phyloP scores from a whole-genome alignment of 2,329 filamentous ascomycete species.

The Pyrenochaeta sp. region DNA sequence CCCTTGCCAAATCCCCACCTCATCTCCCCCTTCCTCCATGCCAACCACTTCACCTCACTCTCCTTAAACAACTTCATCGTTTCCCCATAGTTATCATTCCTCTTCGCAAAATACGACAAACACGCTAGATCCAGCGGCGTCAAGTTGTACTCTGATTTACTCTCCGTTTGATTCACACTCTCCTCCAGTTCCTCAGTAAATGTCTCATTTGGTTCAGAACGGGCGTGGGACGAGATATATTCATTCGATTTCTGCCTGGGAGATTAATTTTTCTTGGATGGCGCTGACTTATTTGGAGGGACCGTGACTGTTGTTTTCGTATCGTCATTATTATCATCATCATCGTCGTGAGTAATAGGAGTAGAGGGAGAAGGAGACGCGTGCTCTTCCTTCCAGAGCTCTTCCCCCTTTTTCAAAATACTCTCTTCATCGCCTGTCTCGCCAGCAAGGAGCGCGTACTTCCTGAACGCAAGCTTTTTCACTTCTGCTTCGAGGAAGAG shows the following conservation, averaged over 20 bases:
- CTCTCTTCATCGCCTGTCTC: background rate
- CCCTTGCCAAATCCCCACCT: conserved; percentile 10
- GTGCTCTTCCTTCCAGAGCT: conserved; percentile 19
- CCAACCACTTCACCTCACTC: conserved; percentile 10
- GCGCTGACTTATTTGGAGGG: no score
- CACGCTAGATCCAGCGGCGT: conserved; percentile 15
- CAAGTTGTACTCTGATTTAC: conserved; percentile 14
- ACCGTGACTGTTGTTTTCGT: background rate
- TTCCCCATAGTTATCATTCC: conserved; percentile 19
- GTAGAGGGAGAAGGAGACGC: background rate
- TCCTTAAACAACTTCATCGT: conserved; percentile 22
- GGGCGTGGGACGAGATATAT: conserved; percentile 11
- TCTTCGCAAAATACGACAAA: conserved; percentile 16
- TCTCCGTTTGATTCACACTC: conserved; percentile 20
- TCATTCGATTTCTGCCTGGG: conserved; percentile 22
- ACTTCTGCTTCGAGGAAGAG: conserved; percentile 19
- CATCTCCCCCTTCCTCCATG: conserved; percentile 13
- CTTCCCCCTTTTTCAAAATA: conserved; percentile 6
- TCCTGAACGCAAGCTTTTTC: conserved; percentile 12
- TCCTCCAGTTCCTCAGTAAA: conserved; percentile 17
- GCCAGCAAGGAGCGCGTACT: conserved; percentile 13
- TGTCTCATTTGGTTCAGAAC: conserved; percentile 1
- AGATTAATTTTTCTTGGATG: no score
- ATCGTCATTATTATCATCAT: background rate
- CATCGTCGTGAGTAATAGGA: no score